Conservation (phyloP, 2,329 filamentous ascomycete genomes). For the Ophiocordyceps camponoti-saundersi region DNA sequence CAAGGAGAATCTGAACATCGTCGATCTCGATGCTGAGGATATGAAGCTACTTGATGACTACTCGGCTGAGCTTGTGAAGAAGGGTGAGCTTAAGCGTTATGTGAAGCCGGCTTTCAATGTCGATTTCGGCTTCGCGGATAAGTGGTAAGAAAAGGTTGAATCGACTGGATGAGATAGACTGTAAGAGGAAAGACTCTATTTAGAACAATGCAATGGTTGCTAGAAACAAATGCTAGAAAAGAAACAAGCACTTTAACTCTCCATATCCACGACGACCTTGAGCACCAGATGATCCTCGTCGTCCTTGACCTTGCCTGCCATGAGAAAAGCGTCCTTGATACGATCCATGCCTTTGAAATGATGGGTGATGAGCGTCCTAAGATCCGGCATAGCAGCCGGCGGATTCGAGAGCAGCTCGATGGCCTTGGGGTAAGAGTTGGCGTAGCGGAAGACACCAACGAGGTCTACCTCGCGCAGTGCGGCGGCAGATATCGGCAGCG, state of each 20-base stretch:
- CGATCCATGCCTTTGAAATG: conserved; percentile 44
- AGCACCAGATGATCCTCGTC: conserved; percentile 52
- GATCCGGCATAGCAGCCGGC: conserved; percentile 38
- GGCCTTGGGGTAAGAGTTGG: conserved; percentile 51
- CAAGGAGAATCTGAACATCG: conserved; percentile 50
- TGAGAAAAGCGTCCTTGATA: conserved; percentile 51
- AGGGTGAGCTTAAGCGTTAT: conserved; percentile 39
- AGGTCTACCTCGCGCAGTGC: conserved; percentile 55
- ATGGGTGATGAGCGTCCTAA: conserved; percentile 56
- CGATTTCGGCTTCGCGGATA: conserved; percentile 58
- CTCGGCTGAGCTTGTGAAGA: conserved; percentile 29
- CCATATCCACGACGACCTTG: conserved; percentile 50
- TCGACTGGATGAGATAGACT: neutral
- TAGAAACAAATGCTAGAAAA: neutral
- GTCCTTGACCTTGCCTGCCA: conserved; percentile 56
- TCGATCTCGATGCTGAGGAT: conserved; percentile 49
- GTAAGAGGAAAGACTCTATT: neutral
- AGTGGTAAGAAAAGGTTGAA: conserved; percentile 13
- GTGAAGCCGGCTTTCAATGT: conserved; percentile 54
- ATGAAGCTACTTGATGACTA: conserved; percentile 39
- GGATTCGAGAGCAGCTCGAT: conserved; percentile 32
- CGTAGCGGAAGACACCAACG: conserved; percentile 55
- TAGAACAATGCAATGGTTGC: neutral
- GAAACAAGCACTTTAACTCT: neutral
- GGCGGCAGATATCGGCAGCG: conserved; percentile 50